Conservation (phyloP, 148 eudicot species). For the Salicornia ramosissima region DNA sequence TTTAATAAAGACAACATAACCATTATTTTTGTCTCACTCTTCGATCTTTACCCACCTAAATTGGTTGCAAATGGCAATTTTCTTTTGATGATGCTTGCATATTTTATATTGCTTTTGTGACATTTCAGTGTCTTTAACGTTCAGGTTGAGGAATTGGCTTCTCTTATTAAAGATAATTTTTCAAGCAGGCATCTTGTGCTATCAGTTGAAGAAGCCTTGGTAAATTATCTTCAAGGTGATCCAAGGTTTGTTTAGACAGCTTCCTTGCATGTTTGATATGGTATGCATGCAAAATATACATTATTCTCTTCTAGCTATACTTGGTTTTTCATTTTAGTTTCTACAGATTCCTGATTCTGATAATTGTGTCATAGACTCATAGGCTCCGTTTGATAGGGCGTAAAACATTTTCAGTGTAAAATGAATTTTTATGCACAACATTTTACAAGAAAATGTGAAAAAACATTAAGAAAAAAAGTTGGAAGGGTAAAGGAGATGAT, state of each 20-base stretch:
- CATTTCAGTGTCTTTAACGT: background rate
- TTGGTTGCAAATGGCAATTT: too few relatives aligned
- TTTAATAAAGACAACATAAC: too few relatives aligned
- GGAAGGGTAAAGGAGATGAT: too few relatives aligned
- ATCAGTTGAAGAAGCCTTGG: constrained; percentile 68
- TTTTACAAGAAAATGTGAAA: too few relatives aligned
- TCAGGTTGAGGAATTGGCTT: constrained; percentile 97
- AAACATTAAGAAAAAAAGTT: too few relatives aligned
- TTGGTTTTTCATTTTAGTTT: background rate
- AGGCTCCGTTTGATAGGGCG: too few relatives aligned
- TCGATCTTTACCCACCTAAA: too few relatives aligned
- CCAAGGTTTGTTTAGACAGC: constrained; percentile 41
- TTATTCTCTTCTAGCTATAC: too few relatives aligned
- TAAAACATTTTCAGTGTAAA: too few relatives aligned
- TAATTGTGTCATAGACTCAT: background rate
- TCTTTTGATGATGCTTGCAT: background rate
- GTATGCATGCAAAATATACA: background rate
- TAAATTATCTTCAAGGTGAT: constrained; percentile 65
- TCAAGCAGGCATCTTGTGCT: constrained; percentile 84
- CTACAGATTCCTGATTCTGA: background rate
- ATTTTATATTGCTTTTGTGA: background rate
- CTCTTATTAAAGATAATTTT: constrained; percentile 73
- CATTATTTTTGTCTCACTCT: too few relatives aligned
- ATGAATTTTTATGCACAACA: too few relatives aligned
- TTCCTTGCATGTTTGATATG: background rate